These are phyloP conservation scores for Fagus crenata DNA, from an alignment of 306 rosid species.

Conservation along the genomic window DNA sequence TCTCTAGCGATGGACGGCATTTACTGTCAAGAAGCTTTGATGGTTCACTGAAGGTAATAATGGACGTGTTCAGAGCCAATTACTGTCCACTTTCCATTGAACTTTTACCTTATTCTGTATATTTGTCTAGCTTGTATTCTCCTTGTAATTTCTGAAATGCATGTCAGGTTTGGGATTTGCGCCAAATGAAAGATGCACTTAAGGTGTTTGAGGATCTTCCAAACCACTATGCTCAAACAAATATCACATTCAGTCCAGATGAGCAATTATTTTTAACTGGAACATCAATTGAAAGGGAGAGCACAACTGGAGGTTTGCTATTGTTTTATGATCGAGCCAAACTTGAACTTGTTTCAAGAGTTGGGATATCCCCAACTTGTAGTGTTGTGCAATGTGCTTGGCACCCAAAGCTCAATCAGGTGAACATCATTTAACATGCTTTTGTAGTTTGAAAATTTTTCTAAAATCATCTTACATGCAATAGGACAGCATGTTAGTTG, in stretches of 20 bases:
- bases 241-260: slow-evolving; percentile 80
- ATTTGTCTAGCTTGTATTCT: slow-evolving; percentile 12
- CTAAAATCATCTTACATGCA: slow-evolving; percentile 20
- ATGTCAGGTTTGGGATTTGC: slow-evolving; percentile 92
- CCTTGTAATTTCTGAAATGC: slow-evolving; percentile 22
- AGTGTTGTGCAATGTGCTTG: slow-evolving; percentile 92
- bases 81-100: slow-evolving; percentile 18
- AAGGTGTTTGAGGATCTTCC: slow-evolving; percentile 83
- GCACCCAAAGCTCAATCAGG: slow-evolving; percentile 98
- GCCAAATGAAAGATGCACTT: slow-evolving; percentile 67
- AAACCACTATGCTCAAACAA: slow-evolving; percentile 89
- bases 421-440: slow-evolving; percentile 28
- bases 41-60: slow-evolving; percentile 72
- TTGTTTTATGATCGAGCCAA: slow-evolving; percentile 76
- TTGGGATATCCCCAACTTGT: slow-evolving; percentile 79
- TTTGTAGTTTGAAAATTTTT: slow-evolving; percentile 14
- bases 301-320: slow-evolving; percentile 76
- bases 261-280: slow-evolving; percentile 92
- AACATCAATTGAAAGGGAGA: slow-evolving; percentile 84
- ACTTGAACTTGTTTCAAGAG: slow-evolving; percentile 84
- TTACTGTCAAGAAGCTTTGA: slow-evolving; percentile 86
- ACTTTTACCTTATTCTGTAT: not conserved
- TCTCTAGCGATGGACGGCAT: slow-evolving; percentile 73
- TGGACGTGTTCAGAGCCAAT: not conserved
- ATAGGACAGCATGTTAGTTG: slow-evolving; percentile 16